These are phyloP conservation scores for Exophiala spinifera DNA, from an alignment of 2,329 filamentous ascomycete species.

Conservation along the genomic window DNA sequence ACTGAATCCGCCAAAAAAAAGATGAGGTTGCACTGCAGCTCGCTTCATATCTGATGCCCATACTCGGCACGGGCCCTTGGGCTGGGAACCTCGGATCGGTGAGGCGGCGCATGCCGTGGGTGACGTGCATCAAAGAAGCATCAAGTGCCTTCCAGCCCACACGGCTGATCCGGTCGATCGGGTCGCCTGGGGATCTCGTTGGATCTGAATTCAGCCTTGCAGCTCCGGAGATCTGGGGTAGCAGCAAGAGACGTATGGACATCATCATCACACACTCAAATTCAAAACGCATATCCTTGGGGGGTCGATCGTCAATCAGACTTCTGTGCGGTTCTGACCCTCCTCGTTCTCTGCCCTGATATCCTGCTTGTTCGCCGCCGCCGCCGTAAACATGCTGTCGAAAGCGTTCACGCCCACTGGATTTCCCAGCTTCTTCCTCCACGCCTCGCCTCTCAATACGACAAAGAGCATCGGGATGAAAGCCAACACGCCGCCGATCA, in stretches of 20 bases:
- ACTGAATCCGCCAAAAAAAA: no score
- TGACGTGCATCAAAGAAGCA: no score
- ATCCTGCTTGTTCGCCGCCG: not conserved
- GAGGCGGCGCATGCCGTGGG: not conserved
- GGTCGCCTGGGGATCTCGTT: not conserved
- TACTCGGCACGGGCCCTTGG: no score
- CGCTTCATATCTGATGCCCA: no score
- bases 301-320: no score
- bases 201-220: not conserved
- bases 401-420: conserved; percentile 12
- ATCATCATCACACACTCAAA: not conserved
- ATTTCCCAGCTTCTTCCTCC: conserved; percentile 17
- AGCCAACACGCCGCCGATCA: conserved; percentile 19
- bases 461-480: conserved; percentile 25
- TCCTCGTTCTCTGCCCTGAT: not conserved
- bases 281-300: no score
- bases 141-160: no score
- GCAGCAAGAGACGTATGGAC: no score
- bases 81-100: not conserved
- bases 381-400: conserved; percentile 7
- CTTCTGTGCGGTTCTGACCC: not conserved
- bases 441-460: conserved; percentile 19
- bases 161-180: not conserved
- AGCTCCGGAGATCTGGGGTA: not conserved
- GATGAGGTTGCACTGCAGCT: no score